Evolutionary conservation across 352 stramenopile species (phyloP), one percentile per base, ranked within the genome.

Genomic region (Globisporangium heterothallicum): DNA sequence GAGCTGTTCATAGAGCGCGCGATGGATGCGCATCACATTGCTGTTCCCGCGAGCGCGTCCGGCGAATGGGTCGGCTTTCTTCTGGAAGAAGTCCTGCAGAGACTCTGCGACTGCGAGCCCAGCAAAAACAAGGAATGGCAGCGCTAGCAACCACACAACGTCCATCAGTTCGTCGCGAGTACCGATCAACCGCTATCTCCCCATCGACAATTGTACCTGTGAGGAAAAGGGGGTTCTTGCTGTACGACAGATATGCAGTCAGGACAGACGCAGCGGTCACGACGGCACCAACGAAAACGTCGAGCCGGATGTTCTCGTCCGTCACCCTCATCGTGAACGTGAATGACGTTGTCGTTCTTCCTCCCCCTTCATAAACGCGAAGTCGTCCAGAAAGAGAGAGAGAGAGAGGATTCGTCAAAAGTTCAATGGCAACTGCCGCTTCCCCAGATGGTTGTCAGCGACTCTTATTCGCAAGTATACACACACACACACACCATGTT

Each of bases 1-100:
- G 38, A 91, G 46, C 45, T 82, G 76, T 45, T 88, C 72, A 51
- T 84, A 90, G 22, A 87, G 49, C 14, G 72, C 58, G 25, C 76
- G 76, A 25, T 77, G 88, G 57, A 90, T 72, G 30, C 73, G 72
- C 46, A 90, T 63, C 26, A 84, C 32, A 8, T 38, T 16, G 12
- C 32, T 4, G 12, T 10, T 38, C 68, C n/a, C n/a, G n/a, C n/a
- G n/a, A n/a, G n/a, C n/a, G n/a, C n/a, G n/a, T n/a, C n/a, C n/a
- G n/a, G n/a, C n/a, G n/a, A n/a, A n/a, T n/a, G n/a, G n/a, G n/a
- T n/a, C n/a, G n/a, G 18, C 60, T 64, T 18, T 53, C 38, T 4
- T 32, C n/a, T 24, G 24, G n/a, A 58, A 10, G 32, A 49, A 61
- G 7, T 50, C 18, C 21, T 58, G 36, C 1, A 55, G 26, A 16